Evolutionary conservation across 2,329 filamentous ascomycete species (phyloP).

Genomic region (Colletotrichum ledebouriae): DNA sequence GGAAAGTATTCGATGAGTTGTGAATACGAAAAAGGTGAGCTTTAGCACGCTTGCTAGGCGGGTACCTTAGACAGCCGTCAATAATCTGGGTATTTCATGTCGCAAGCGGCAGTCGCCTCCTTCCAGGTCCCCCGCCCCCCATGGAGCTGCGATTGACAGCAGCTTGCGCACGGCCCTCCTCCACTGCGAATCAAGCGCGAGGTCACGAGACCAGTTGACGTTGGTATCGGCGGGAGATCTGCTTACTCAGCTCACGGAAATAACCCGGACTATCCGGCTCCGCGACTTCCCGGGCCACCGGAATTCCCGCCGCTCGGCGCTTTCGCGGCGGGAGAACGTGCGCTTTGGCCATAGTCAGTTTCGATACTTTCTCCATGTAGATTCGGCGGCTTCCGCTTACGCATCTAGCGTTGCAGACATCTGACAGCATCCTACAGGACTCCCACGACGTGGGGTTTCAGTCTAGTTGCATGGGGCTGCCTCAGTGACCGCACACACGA

Average conservation of each 20-base stretch:
- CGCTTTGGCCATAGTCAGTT: not conserved
- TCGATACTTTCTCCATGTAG: not conserved
- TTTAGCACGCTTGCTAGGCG: too few relatives aligned
- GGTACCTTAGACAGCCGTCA: too few relatives aligned
- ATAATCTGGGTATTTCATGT: not conserved
- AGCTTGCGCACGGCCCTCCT: not conserved
- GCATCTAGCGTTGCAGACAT: not conserved
- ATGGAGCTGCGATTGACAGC: not conserved
- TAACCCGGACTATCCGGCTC: too few relatives aligned
- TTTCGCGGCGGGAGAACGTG: not conserved
- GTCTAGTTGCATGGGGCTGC: not conserved
- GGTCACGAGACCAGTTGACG: not conserved
- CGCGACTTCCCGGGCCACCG: too few relatives aligned
- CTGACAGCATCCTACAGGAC: too few relatives aligned
- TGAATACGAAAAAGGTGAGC: too few relatives aligned
- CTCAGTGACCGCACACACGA: not conserved
- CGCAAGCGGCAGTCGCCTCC: constrained; percentile 12
- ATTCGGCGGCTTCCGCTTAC: not conserved
- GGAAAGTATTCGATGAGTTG: too few relatives aligned
- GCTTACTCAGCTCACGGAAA: too few relatives aligned
- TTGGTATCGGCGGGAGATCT: too few relatives aligned
- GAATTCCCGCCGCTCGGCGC: too few relatives aligned
- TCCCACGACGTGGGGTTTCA: too few relatives aligned
- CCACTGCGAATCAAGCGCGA: not conserved
- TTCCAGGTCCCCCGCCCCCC: not conserved